These are phyloP conservation scores for Glycine tomentella DNA, from an alignment of 306 rosid species.

Conservation along the genomic window DNA sequence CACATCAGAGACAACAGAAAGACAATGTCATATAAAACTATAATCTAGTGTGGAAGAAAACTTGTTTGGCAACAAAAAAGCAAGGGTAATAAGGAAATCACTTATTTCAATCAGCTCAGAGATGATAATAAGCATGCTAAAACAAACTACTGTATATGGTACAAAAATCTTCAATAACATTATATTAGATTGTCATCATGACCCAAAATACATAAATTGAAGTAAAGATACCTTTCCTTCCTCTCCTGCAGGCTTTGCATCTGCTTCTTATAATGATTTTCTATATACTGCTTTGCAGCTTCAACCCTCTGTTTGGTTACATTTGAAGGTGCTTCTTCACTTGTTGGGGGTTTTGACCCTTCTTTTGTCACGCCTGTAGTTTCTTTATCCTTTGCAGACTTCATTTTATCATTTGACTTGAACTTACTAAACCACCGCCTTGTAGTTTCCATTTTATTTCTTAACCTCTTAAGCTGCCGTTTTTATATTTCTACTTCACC, in stretches of 20 bases:
- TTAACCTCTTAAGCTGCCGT: conserved; percentile 26
- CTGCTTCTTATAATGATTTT: conserved; percentile 83
- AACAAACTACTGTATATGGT: conserved; percentile 6
- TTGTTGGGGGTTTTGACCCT: conserved; percentile 58
- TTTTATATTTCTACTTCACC: conserved; percentile 45
- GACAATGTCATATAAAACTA: conserved; percentile 4
- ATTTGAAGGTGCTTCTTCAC: conserved; percentile 70
- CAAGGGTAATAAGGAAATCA: conserved; percentile 27
- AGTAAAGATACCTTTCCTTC: conserved; percentile 74
- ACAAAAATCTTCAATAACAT: background rate
- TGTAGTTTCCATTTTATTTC: conserved; percentile 62
- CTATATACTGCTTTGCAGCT: conserved; percentile 90
- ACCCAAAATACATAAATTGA: conserved; percentile 34
- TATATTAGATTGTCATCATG: conserved; percentile 7
- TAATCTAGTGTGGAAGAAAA: conserved; percentile 7
- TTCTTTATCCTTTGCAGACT: conserved; percentile 66
- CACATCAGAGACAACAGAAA: conserved; percentile 13
- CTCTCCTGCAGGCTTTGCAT: conserved; percentile 86
- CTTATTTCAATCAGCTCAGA: conserved; percentile 9
- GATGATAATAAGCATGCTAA: background rate
- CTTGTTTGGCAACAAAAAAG: background rate
- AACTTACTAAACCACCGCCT: conserved; percentile 76
- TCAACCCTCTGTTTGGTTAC: conserved; percentile 75
- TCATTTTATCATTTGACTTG: conserved; percentile 67
- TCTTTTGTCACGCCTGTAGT: conserved; percentile 62